Evolutionary conservation across 768 basidiomycete species (phyloP), one percentile per base, ranked within the genome.

Genomic region (Boletus sp.): DNA sequence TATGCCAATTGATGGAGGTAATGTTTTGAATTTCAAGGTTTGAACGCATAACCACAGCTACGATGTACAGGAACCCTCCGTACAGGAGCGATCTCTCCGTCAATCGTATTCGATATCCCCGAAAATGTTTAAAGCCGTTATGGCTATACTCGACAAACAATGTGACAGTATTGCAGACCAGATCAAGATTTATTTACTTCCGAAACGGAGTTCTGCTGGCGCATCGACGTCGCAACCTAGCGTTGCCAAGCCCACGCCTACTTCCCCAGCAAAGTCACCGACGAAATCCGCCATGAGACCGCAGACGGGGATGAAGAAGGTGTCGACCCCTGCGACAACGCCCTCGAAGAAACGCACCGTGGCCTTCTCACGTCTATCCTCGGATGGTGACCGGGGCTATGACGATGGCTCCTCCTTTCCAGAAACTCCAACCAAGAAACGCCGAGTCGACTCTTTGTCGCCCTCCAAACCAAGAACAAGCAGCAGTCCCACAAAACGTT

Each of bases 341-440:
- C 65, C 37, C 50, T 70, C 51, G 53, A 66, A 3, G 55, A 81
- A 79, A 63, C 75, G 73, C 8, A 37, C 38, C 1, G 58, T 69
- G 3, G 47, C 47, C 4, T 64, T 68, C 11, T 51, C 54, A 4
- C 50, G 30, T 13, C 19, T 44, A 9, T 60, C 60, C 19, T 42
- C 54, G 7, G 44, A 62, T 47, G 57, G 34, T 2, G 29, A 46
- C 6, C 32, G 71, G 53, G 56, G 69, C 62, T 49, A 65, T 52
- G 52, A 75, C 63, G 41, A 72, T 49, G 15, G 67, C 21, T 38
- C 68, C 27, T 27, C 70, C 54, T 51, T 74, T 50, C 75, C 76
- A 5, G 68, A 71, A 47, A 75, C 79, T 6, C 79, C 79, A 0
- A 72, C 70, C 33, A 79, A 80, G 56, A 76, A 67, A 59, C 69